Evolutionary conservation across 139 green algal species (phyloP).

Genomic region (Astrephomene gubernaculifera): DNA sequence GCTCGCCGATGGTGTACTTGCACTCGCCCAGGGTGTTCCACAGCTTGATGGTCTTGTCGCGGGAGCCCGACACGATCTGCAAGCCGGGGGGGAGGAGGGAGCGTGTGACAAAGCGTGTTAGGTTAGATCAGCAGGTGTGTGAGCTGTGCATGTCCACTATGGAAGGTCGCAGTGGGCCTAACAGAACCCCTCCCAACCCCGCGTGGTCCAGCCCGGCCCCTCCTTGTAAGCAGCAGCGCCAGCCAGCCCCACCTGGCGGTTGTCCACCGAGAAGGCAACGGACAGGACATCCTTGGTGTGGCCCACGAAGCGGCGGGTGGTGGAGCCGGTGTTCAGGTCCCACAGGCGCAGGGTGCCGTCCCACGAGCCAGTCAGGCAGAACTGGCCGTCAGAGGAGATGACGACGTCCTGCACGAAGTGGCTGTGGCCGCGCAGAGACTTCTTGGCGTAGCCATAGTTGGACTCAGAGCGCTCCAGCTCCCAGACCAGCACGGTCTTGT

Average conservation of each 20-base stretch:
- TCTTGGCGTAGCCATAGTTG: slow-evolving; percentile 86
- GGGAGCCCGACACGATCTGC: slow-evolving; percentile 98
- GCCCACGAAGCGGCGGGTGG: slow-evolving; percentile 97
- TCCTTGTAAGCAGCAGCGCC: background rate
- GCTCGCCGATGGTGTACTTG: slow-evolving; percentile 99
- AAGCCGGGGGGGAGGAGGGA: no score
- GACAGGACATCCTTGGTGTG: slow-evolving; percentile 99
- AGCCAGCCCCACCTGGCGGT: slow-evolving; percentile 92
- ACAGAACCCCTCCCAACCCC: no score
- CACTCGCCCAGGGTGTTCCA: slow-evolving; percentile 99
- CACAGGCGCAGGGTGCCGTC: slow-evolving; percentile 98
- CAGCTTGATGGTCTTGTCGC: slow-evolving; percentile 98
- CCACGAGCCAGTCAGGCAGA: slow-evolving; percentile 97
- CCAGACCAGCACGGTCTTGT: slow-evolving; percentile 99
- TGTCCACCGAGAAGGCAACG: slow-evolving; percentile 99
- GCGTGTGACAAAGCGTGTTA: no score
- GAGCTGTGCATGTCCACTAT: no score
- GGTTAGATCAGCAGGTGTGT: no score
- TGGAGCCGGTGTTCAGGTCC: slow-evolving; percentile 98
- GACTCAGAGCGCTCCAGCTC: slow-evolving; percentile 84
- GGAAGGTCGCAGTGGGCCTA: no score
- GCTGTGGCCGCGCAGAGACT: slow-evolving; percentile 89
- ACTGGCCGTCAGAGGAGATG: slow-evolving; percentile 99
- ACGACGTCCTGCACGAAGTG: slow-evolving; percentile 99
- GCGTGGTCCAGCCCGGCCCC: no score